Conservation (phyloP, 2,329 filamentous ascomycete genomes). For the Zymoseptoria tritici region DNA sequence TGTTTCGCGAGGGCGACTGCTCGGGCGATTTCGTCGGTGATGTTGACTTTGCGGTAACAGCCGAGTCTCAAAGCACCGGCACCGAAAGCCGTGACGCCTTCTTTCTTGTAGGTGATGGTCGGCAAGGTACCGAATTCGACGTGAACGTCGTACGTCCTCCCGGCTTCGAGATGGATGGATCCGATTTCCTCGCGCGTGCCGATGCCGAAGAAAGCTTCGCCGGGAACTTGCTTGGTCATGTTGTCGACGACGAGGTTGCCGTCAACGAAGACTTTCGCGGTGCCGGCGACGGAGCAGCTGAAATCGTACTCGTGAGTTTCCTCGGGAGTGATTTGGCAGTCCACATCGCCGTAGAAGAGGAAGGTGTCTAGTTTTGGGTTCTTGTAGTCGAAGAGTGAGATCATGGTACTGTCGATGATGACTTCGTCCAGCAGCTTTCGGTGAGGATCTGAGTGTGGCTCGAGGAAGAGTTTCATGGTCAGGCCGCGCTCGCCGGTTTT, state of each 20-base stretch:
- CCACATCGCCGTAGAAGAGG: slow-evolving; percentile 40
- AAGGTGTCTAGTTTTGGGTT: slow-evolving; percentile 30
- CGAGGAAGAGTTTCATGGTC: slow-evolving; percentile 31
- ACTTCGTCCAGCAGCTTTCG: slow-evolving; percentile 48
- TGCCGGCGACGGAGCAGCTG: slow-evolving; percentile 58
- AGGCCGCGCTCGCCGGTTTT: slow-evolving; percentile 19
- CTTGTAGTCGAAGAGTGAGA: slow-evolving; percentile 48
- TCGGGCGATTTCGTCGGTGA: slow-evolving; percentile 57
- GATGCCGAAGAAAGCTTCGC: slow-evolving; percentile 58
- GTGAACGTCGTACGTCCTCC: slow-evolving; percentile 51
- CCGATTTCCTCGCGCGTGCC: slow-evolving; percentile 59
- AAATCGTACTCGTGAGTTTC: slow-evolving; percentile 57
- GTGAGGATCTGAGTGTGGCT: slow-evolving; percentile 39
- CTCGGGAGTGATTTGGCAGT: slow-evolving; percentile 53
- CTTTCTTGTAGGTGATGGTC: slow-evolving; percentile 54
- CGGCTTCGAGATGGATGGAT: slow-evolving; percentile 50
- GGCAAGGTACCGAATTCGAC: slow-evolving; percentile 58
- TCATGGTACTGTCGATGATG: slow-evolving; percentile 32
- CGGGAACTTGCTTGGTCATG: slow-evolving; percentile 49
- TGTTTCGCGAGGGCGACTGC: slow-evolving; percentile 61
- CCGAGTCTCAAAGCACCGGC: slow-evolving; percentile 58
- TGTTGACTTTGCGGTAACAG: slow-evolving; percentile 46
- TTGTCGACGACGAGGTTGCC: slow-evolving; percentile 59
- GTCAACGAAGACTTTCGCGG: slow-evolving; percentile 58
- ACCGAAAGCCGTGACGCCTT: slow-evolving; percentile 57